These are phyloP conservation scores for Solanum clarkiae DNA, from an alignment of 257 asterid species.

Conservation along the genomic window DNA sequence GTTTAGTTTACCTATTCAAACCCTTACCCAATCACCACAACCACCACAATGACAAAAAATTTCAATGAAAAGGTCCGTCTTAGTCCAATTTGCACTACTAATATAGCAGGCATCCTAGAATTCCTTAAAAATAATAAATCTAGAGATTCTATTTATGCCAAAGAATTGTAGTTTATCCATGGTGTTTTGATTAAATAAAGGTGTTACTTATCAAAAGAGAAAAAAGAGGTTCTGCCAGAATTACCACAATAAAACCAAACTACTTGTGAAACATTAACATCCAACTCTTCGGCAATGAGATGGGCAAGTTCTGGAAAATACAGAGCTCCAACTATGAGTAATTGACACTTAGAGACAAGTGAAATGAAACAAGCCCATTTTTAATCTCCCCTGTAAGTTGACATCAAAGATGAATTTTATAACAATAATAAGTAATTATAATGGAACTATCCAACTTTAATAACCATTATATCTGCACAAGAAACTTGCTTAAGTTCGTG, in stretches of 20 bases:
- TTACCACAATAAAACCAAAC: constrained; percentile 4
- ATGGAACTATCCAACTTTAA: background rate
- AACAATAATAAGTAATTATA: background rate
- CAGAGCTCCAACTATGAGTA: constrained; percentile 71
- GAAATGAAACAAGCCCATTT: constrained; percentile 52
- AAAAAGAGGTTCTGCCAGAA: background rate
- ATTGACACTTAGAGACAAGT: constrained; percentile 42
- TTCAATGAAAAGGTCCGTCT: background rate
- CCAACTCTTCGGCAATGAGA: constrained; percentile 49
- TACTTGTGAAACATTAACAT: constrained; percentile 69
- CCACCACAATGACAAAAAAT: background rate
- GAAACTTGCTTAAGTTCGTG: background rate
- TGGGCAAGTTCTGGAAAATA: constrained; percentile 43
- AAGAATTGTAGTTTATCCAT: no score
- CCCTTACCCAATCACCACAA: background rate
- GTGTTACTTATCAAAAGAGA: background rate
- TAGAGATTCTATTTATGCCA: no score
- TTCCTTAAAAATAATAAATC: no score
- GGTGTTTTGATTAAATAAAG: background rate
- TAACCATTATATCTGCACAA: background rate
- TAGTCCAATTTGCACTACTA: no score
- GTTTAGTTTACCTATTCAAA: background rate
- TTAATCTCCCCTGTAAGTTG: constrained; percentile 41
- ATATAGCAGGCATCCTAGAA: no score
- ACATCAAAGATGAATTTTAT: background rate